Conservation (phyloP, 2,329 filamentous ascomycete genomes). For the Trichoderma sp. region DNA sequence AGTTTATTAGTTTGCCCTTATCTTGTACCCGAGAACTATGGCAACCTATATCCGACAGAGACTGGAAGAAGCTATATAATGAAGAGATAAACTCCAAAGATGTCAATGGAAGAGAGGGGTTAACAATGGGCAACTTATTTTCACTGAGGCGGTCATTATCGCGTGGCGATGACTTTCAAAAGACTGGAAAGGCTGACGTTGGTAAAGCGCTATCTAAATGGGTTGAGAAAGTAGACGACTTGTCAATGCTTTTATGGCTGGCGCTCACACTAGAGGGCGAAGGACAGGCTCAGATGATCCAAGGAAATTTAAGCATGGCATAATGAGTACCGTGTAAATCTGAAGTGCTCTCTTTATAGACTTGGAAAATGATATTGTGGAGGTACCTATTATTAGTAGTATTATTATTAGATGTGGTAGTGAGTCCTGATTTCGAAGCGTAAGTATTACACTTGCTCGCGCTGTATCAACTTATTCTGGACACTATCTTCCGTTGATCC, state of each 20-base stretch:
- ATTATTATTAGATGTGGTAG: too few species aligned
- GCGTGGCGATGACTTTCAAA: background rate
- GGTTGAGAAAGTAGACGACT: constrained; percentile 8
- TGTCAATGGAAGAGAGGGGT: background rate
- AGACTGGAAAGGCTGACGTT: background rate
- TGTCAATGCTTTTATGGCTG: constrained; percentile 11
- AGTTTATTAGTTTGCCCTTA: constrained; percentile 2
- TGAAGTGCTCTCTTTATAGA: background rate
- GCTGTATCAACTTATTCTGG: too few species aligned
- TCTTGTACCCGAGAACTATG: constrained; percentile 10
- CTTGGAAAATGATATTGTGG: too few species aligned
- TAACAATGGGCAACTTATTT: constrained; percentile 5
- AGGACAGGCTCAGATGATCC: constrained; percentile 4
- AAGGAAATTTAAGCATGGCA: background rate
- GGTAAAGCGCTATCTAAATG: background rate
- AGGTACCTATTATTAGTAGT: too few species aligned
- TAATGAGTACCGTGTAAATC: background rate
- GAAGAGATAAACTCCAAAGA: background rate
- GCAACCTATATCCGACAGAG: background rate
- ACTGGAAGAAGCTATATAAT: constrained; percentile 3
- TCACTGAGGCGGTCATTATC: background rate
- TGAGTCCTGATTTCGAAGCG: too few species aligned
- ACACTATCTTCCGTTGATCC: too few species aligned
- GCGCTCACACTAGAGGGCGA: constrained; percentile 1
- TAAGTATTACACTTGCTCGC: too few species aligned